Conservation (phyloP, 2,329 filamentous ascomycete species). For the Talaromyces islandicus region DNA sequence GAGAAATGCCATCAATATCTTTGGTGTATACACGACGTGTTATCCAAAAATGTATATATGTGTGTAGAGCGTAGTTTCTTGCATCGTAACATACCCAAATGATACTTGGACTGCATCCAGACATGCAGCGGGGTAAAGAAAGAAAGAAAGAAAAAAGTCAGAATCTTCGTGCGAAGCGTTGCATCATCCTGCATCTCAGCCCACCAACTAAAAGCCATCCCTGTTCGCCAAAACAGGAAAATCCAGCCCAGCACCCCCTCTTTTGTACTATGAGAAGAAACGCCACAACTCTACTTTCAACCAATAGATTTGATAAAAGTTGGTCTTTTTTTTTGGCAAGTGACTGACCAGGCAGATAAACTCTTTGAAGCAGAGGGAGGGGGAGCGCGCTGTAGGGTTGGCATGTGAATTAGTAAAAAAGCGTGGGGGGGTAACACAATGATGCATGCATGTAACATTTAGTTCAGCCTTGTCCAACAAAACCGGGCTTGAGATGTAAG, state of each 20-base stretch:
- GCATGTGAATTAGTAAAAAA: neutral
- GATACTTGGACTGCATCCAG: neutral
- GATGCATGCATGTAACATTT: neutral
- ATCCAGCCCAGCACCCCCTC: neutral
- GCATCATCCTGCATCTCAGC: neutral
- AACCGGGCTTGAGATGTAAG: neutral
- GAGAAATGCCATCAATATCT: neutral
- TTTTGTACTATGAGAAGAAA: neutral
- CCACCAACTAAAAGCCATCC: neutral
- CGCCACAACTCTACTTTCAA: neutral
- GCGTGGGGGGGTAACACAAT: neutral
- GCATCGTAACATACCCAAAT: neutral
- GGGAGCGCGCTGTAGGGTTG: neutral
- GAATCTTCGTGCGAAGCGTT: neutral
- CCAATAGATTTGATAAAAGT: neutral
- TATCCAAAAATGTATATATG: neutral
- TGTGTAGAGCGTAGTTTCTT: neutral
- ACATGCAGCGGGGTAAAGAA: neutral
- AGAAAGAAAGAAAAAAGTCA: neutral
- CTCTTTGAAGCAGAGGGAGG: neutral
- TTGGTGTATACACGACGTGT: neutral
- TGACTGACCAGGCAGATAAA: neutral
- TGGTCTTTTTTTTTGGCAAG: neutral
- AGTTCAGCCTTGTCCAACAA: neutral
- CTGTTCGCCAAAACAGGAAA: conserved; percentile 28